Evolutionary conservation across 352 stramenopile species (phyloP).

Genomic region (Phytopythium boreale): DNA sequence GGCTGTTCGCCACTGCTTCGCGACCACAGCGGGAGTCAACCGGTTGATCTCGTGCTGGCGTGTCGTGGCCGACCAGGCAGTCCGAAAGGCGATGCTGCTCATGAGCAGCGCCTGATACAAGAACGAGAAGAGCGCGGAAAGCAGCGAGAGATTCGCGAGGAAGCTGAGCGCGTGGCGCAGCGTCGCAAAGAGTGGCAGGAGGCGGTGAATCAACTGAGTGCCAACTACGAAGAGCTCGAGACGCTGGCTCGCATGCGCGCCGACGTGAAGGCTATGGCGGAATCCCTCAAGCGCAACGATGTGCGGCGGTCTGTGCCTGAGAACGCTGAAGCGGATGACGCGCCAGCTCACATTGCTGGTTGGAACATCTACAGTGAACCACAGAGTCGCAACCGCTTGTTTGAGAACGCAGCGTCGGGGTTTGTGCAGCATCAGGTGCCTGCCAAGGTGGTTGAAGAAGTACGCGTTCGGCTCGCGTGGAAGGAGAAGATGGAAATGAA

Average conservation of each 20-base stretch:
- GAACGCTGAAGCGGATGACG: constrained; percentile 5
- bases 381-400: constrained; percentile 54
- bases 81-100: constrained; percentile 32
- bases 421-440: constrained; percentile 70
- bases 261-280: constrained; percentile 23
- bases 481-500: constrained; percentile 55
- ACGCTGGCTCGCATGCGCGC: constrained; percentile 35
- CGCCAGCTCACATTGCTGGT: constrained; percentile 15
- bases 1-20: constrained; percentile 49
- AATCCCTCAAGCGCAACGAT: not conserved
- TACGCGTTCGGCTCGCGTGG: constrained; percentile 40
- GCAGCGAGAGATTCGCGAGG: constrained; percentile 22
- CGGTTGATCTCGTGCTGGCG: constrained; percentile 44
- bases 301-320: not conserved
- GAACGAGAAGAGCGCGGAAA: constrained; percentile 28
- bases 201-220: constrained; percentile 34
- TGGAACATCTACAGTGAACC: constrained; percentile 60
- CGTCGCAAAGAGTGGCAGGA: constrained; percentile 36
- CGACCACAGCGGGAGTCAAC: constrained; percentile 39
- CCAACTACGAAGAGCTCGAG: constrained; percentile 56
- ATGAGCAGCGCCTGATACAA: constrained; percentile 27
- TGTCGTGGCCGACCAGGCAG: constrained; percentile 58
- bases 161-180: constrained; percentile 29
- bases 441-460: constrained; percentile 27
- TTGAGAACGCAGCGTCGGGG: constrained; percentile 52